These are phyloP conservation scores for Themeda triandra DNA, from an alignment of 176 grass and related monocot genomes.

Conservation along the genomic window DNA sequence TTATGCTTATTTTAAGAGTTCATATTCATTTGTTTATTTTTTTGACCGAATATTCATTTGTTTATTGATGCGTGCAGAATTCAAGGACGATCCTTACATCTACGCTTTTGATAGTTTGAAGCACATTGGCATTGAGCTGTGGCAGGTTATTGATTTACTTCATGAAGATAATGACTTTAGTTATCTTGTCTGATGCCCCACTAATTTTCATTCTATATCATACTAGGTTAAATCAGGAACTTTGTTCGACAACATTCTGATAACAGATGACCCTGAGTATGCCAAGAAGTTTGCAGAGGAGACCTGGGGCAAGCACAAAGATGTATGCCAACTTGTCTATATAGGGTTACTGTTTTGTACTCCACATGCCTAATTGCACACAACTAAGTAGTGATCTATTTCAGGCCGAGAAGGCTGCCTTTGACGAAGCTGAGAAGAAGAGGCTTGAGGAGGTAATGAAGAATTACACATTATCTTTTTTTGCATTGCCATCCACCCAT, in stretches of 20 bases:
- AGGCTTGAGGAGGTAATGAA: constrained; percentile 56
- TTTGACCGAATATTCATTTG: too few species aligned
- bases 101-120: constrained; percentile 78
- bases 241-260: constrained; percentile 85
- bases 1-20: not conserved
- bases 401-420: constrained; percentile 72
- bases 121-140: constrained; percentile 93
- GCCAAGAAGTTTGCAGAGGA: constrained; percentile 78
- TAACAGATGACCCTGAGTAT: constrained; percentile 74
- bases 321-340: constrained; percentile 40
- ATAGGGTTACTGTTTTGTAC: not conserved
- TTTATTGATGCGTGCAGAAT: constrained; percentile 38
- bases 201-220: not conserved
- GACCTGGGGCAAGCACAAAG: constrained; percentile 83
- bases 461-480: not conserved
- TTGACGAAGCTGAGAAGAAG: constrained; percentile 74
- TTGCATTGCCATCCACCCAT: not conserved
- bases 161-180: not conserved
- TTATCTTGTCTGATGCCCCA: not conserved
- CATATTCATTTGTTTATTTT: too few species aligned
- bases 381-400: not conserved
- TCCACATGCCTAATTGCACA: not conserved
- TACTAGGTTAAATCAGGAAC: constrained; percentile 90
- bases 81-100: constrained; percentile 79
- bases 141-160: constrained; percentile 51